A percentile compares a stretch with the other conserved stretches of the same genome.
Evolutionary conservation across 345 rosid genomes (phyloP).

Genomic region (Pistacia vera): DNA sequence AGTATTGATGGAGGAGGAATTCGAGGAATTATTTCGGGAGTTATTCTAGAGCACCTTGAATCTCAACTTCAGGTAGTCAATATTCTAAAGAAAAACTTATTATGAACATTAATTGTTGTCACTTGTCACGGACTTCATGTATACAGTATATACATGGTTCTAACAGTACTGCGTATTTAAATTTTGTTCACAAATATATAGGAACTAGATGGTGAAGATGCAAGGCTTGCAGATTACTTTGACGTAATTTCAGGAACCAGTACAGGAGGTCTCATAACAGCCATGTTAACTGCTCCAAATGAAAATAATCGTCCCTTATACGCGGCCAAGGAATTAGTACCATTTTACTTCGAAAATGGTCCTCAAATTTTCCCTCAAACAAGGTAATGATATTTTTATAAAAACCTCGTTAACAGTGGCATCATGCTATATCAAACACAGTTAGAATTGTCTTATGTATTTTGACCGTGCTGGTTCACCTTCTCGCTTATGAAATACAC

Average conservation of each 20-base stretch:
- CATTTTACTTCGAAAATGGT: constrained; percentile 56
- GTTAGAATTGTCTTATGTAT: too few relatives aligned
- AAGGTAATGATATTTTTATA: constrained; percentile 24
- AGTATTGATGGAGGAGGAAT: constrained; percentile 85
- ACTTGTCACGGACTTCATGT: not conserved
- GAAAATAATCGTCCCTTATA: constrained; percentile 46
- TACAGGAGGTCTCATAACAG: constrained; percentile 70
- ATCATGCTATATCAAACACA: too few relatives aligned
- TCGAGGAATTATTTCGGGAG: constrained; percentile 68
- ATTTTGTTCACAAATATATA: not conserved
- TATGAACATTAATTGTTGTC: not conserved
- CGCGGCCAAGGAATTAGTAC: constrained; percentile 59
- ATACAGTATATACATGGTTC: not conserved
- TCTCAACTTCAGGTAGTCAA: constrained; percentile 65
- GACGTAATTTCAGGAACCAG: constrained; percentile 78
- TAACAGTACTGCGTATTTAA: not conserved
- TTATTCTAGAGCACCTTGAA: constrained; percentile 64
- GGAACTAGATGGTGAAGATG: constrained; percentile 62
- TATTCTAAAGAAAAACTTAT: not conserved
- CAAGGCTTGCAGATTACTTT: constrained; percentile 70
- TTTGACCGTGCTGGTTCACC: not conserved
- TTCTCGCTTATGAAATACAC: not conserved
- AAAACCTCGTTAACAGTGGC: too few relatives aligned
- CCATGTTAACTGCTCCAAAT: constrained; percentile 61
- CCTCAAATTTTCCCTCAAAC: constrained; percentile 70